These are phyloP conservation scores for Blastocystis sp. DNA, from an alignment of 352 stramenopile genomes.

Conservation along the genomic window DNA sequence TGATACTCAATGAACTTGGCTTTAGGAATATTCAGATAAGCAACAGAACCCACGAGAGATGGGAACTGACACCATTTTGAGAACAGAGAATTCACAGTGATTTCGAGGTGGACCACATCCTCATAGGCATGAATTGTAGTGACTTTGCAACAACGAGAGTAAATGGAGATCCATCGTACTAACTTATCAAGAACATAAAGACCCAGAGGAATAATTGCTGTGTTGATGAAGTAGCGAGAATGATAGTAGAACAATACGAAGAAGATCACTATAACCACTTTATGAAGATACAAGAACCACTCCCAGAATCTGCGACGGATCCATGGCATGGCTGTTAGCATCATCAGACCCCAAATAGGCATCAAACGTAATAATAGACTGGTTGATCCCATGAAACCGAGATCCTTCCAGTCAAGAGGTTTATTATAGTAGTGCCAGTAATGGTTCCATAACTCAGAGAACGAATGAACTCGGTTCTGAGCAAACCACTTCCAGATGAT, in stretches of 20 bases:
- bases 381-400: not conserved
- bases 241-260: conserved; percentile 22
- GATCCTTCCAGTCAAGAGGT: not conserved
- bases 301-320: conserved; percentile 3
- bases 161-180: conserved; percentile 29
- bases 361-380: not conserved
- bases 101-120: conserved; percentile 4
- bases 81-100: not conserved
- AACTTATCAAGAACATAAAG: conserved; percentile 48
- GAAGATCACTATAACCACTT: conserved; percentile 16
- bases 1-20: conserved; percentile 28
- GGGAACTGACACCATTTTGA: not conserved
- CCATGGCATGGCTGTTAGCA: not conserved
- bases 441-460: not conserved
- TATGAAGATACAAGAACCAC: conserved; percentile 36
- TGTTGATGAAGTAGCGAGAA: not conserved
- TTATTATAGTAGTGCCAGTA: not conserved
- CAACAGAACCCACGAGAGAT: conserved; percentile 11
- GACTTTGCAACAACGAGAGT: not conserved
- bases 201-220: not conserved
- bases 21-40: conserved; percentile 17
- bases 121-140: conserved; percentile 7
- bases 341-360: not conserved
- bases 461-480: not conserved
- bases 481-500: not conserved